Evolutionary conservation across 805 yeast genomes (phyloP).

Genomic region (Schwanniomyces yamadae): DNA sequence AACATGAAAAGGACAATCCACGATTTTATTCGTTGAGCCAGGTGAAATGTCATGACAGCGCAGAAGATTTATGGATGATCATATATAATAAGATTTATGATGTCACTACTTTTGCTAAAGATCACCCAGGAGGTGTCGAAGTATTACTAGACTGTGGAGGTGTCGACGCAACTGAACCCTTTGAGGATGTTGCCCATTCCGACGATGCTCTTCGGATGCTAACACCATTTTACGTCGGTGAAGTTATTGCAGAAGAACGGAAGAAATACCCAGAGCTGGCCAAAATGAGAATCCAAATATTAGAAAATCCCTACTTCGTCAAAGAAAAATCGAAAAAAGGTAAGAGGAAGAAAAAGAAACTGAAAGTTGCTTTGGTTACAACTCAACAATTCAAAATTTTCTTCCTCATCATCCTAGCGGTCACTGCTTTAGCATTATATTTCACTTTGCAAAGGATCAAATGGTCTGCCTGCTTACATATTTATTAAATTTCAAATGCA

Average conservation of each 20-base stretch:
- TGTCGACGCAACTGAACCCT: slow-evolving; percentile 67
- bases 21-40: slow-evolving; percentile 36
- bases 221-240: slow-evolving; percentile 29
- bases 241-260: slow-evolving; percentile 18
- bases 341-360: slow-evolving; percentile 8
- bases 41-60: slow-evolving; percentile 68
- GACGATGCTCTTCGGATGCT: slow-evolving; percentile 33
- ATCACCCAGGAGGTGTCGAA: slow-evolving; percentile 78
- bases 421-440: slow-evolving; percentile 15
- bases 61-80: slow-evolving; percentile 81
- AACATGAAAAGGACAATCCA: no score
- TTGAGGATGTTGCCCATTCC: slow-evolving; percentile 46
- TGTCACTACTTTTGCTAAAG: slow-evolving; percentile 64
- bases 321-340: background rate
- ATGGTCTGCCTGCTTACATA: slow-evolving; percentile 10
- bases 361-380: slow-evolving; percentile 7
- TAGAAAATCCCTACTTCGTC: background rate
- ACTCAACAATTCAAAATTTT: slow-evolving; percentile 11
- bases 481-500: background rate
- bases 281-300: slow-evolving; percentile 6
- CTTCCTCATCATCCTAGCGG: slow-evolving; percentile 12
- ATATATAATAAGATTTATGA: slow-evolving; percentile 80
- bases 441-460: slow-evolving; percentile 19
- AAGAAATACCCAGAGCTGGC: slow-evolving; percentile 12
- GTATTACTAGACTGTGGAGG: slow-evolving; percentile 83